These are phyloP conservation scores for Zychaea mexicana DNA, from an alignment of 371 early-diverging fungal genomes.

Conservation along the genomic window DNA sequence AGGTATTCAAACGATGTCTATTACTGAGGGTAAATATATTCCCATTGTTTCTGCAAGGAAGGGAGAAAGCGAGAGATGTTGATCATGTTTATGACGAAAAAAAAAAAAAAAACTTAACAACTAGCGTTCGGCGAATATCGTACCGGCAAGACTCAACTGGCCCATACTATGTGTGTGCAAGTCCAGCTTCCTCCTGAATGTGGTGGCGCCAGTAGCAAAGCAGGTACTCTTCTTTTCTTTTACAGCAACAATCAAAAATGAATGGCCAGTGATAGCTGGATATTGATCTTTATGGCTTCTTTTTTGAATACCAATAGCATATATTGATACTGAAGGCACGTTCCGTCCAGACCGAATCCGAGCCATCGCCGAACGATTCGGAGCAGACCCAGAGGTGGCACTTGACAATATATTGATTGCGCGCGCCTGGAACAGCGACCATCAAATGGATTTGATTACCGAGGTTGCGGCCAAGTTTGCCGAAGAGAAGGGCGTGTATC, in stretches of 20 bases:
- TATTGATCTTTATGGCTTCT: too few relatives aligned
- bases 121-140: slow-evolving; percentile 78
- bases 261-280: too few relatives aligned
- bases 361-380: slow-evolving; percentile 78
- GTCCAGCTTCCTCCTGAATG: slow-evolving; percentile 65
- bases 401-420: slow-evolving; percentile 76
- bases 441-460: slow-evolving; percentile 79
- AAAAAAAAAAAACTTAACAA: too few relatives aligned
- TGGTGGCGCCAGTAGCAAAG: slow-evolving; percentile 77
- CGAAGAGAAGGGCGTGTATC: slow-evolving; percentile 69
- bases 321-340: slow-evolving; percentile 86
- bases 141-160: slow-evolving; percentile 84
- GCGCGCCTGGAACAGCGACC: slow-evolving; percentile 83
- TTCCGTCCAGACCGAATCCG: slow-evolving; percentile 80
- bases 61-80: not conserved
- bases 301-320: slow-evolving; percentile 53
- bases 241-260: too few relatives aligned
- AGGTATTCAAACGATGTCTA: slow-evolving; percentile 88
- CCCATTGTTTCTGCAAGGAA: not conserved
- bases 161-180: slow-evolving; percentile 78
- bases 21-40: slow-evolving; percentile 66
- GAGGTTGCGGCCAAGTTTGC: slow-evolving; percentile 74
- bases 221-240: slow-evolving; percentile 21
- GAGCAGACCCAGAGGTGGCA: slow-evolving; percentile 64
- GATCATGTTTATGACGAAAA: not conserved